phyloP scores from a whole-genome alignment of 2,329 filamentous ascomycete species.

The Byssothecium circinans region DNA sequence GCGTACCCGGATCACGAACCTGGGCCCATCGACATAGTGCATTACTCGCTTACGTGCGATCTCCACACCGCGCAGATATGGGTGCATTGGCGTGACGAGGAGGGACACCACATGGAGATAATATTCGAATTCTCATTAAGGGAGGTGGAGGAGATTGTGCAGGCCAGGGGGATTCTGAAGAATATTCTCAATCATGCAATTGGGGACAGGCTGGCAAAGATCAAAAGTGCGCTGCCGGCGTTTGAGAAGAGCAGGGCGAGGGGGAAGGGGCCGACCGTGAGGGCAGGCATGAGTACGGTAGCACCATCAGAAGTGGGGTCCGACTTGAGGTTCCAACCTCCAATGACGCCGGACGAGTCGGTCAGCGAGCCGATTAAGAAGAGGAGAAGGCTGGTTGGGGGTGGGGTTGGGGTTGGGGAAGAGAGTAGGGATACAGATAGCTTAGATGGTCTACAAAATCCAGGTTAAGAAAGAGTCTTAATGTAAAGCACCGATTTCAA shows the following conservation, averaged over 20 bases:
- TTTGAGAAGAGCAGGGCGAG: not conserved
- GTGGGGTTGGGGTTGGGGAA: too few species aligned
- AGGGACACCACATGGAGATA: slow-evolving; percentile 4
- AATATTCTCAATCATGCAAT: slow-evolving; percentile 4
- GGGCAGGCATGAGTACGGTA: not conserved
- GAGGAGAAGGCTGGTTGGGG: too few species aligned
- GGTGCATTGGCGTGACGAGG: slow-evolving; percentile 7
- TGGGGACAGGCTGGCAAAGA: not conserved
- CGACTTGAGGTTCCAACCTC: too few species aligned
- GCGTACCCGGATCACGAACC: slow-evolving; percentile 1
- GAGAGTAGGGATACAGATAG: too few species aligned
- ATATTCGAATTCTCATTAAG: slow-evolving; percentile 2
- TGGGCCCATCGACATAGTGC: not conserved
- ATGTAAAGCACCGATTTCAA: too few species aligned
- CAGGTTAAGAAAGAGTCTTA: too few species aligned
- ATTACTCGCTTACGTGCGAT: slow-evolving; percentile 11
- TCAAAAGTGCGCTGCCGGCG: not conserved
- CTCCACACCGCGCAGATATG: slow-evolving; percentile 1
- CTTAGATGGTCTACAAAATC: too few species aligned
- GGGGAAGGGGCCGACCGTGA: not conserved
- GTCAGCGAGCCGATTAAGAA: too few species aligned
- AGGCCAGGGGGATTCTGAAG: not conserved
- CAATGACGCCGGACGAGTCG: too few species aligned
- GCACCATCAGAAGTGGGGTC: not conserved
- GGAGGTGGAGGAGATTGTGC: not conserved